Evolutionary conservation across 306 rosid species (phyloP).

Genomic region (Begonia loranthoides): DNA sequence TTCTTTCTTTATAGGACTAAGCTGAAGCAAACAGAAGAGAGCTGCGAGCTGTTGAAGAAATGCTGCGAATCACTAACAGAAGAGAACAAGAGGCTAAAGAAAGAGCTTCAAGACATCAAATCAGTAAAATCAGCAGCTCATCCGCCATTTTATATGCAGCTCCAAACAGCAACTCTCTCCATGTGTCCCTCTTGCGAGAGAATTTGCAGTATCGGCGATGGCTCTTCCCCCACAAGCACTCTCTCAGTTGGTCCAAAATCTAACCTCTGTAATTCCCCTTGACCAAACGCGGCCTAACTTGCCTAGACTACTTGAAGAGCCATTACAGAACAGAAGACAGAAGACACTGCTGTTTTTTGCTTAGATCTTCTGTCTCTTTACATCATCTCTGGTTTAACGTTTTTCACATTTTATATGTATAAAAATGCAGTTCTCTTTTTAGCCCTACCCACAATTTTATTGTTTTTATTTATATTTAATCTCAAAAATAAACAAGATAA

Average conservation of each 20-base stretch:
- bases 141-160: constrained; percentile 32
- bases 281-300: constrained; percentile 39
- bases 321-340: constrained; percentile 2
- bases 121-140: constrained; percentile 18
- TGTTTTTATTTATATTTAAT: background rate
- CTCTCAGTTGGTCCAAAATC: constrained; percentile 17
- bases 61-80: constrained; percentile 53
- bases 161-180: constrained; percentile 44
- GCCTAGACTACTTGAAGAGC: constrained; percentile 19
- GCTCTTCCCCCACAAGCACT: constrained; percentile 17
- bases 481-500: no score
- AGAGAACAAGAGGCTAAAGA: constrained; percentile 55
- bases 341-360: constrained; percentile 14
- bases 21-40: constrained; percentile 79
- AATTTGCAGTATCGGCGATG: constrained; percentile 14
- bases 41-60: constrained; percentile 53
- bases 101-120: constrained; percentile 67
- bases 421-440: no score
- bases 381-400: no score
- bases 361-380: constrained; percentile 9
- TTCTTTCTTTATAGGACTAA: constrained; percentile 36
- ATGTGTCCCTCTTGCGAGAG: constrained; percentile 71
- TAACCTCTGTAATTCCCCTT: constrained; percentile 23
- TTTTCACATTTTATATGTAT: background rate
- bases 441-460: no score